Evolutionary conservation across 1,284 basidiomycete species (phyloP), one percentile per base, ranked within the genome.

Genomic region (Anthracocystis setariae): DNA sequence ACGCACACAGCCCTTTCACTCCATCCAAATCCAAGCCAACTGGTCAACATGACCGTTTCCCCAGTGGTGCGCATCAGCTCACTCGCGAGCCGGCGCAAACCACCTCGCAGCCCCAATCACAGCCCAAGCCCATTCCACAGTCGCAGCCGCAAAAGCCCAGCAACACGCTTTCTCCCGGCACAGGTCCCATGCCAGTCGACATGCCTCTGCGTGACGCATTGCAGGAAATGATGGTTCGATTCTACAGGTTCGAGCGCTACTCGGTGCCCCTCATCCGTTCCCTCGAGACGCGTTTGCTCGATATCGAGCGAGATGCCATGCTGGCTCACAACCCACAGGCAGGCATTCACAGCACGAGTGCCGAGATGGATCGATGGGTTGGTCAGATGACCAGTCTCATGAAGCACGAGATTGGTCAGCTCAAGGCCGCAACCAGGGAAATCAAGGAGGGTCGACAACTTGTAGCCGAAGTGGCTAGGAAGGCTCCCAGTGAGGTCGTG

Each of bases 181-280:
- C 27, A 0, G 77, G 77, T 3, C 76, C 77, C 15, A 60, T 78
- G 53, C 76, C 75, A 0, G 44, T 57, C 13, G 71, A 76, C 24
- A 58, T 81, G 66, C 48, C 73, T 1, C 56, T 81, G 21, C 62
- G 55, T 10, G 49, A 73, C n/a, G 78, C 79, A 18, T 64, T 82
- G 12, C 77, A 81, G 46, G 79, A 81, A 43, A 75, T 80, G 71
- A 80, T 81, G 79, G 48, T 73, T 18, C 79, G 80, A 35, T 82
- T 82, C 67, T 82, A 82, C 73, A 71, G 79, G 17, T 82, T 79
- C 62, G 80, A 82, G 55, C 65, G 78, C 3, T 81, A 81, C 67
- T 78, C 79, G 10, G 75, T 82, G 8, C 80, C 80, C 7, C 67
- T 81, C 23, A 68, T 82, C 20, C 73, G 78, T 13, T 74, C 74